Base-by-base conservation (phyloP, 257 asterid species). In the Nicotiana tabacum region DNA sequence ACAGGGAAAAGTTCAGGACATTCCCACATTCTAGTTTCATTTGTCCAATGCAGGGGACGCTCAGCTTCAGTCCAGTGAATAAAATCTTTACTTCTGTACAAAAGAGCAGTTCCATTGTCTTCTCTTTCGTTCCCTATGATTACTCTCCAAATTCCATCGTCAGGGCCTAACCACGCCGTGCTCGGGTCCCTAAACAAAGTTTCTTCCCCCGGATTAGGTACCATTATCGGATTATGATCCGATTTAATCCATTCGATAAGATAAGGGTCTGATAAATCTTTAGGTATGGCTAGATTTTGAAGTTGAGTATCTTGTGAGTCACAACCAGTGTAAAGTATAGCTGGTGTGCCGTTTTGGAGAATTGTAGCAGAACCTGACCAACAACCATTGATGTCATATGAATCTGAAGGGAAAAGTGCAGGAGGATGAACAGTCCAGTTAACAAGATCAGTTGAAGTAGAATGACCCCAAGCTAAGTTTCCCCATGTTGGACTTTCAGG, bases 201-300 rank as follows among this genome's bases (percentile, higher is more conserved):
- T 13, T 51, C 56, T 29, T 83, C 81, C 1, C 1, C 8, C 0
- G 76, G 61, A 15, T 77, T 53, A 0, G 95, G 91, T 35, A 30
- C 16, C 86, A 93, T 83, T 6, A 93, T 21, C 2, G 97, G 95
- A 80, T 93, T 90, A 29, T 77, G 55, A 8, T 89, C 55, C 15
- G 85, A 83, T 72, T 92, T 93, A 0, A 84, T 83, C 94, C 97
- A 92, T 39, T 93, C 91, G 2, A 58, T 24, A 2, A 93, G 82
- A 30, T 85, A 48, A 1, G 91, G 95, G 18, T 92, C 95, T 0
- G 94, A 92, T 1, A 83, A 39, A 66, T 93, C 89, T 64, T 87
- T 87, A 0, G 95, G 93, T 46, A 84, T 29, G 0, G 95, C 95
- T 0, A 93, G 92, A 79, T 91, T 92, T 60, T 92, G 97, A 33